phyloP scores from a whole-genome alignment of 164 flowering plant genomes.

The Umbellularia californica region DNA sequence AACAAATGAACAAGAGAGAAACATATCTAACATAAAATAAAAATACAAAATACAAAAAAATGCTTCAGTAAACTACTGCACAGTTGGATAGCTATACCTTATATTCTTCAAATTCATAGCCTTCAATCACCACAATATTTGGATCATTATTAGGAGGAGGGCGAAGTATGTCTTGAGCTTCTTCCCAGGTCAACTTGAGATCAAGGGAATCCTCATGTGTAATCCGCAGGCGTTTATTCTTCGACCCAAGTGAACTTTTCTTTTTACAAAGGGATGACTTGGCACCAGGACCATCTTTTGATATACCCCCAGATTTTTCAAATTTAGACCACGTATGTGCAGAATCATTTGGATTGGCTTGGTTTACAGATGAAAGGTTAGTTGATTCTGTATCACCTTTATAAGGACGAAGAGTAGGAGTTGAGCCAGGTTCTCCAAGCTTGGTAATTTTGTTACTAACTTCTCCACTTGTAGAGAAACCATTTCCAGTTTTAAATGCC shows the following conservation, averaged over 20 bases:
- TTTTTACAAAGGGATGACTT: conserved; percentile 46
- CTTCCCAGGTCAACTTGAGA: conserved; percentile 83
- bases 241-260: conserved; percentile 56
- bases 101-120: conserved; percentile 83
- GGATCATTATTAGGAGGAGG: conserved; percentile 57
- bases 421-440: conserved; percentile 20
- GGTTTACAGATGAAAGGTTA: conserved; percentile 24
- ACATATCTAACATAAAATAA: too few species aligned
- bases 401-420: conserved; percentile 11
- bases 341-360: conserved; percentile 47
- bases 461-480: conserved; percentile 32
- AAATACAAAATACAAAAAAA: too few species aligned
- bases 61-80: not conserved
- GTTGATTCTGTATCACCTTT: conserved; percentile 17
- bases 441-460: conserved; percentile 23
- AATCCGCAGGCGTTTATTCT: conserved; percentile 56
- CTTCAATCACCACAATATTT: conserved; percentile 62
- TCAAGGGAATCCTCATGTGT: conserved; percentile 57
- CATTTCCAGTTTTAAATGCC: conserved; percentile 21
- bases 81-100: conserved; percentile 27
- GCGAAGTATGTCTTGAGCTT: conserved; percentile 83
- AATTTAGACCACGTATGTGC: conserved; percentile 39
- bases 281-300: conserved; percentile 44
- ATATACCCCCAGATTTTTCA: conserved; percentile 52
- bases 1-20: too few species aligned